Conservation (phyloP, 2,329 filamentous ascomycete genomes). For the Aureobasidium sp. region DNA sequence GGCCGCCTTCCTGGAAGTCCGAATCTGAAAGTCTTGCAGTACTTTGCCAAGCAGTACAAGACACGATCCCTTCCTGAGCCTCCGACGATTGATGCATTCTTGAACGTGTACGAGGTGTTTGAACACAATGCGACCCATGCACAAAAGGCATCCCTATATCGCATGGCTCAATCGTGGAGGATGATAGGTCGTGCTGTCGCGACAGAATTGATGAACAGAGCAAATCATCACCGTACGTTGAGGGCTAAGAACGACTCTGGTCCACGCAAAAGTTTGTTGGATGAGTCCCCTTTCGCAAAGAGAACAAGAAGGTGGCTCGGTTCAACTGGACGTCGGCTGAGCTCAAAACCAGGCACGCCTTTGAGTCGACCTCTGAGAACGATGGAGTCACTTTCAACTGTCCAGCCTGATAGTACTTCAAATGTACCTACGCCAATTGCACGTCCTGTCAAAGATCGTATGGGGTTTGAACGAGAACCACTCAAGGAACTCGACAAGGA, state of each 20-base stretch:
- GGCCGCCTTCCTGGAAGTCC: slow-evolving; percentile 40
- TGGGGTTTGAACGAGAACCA: not conserved
- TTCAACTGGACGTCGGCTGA: slow-evolving; percentile 8
- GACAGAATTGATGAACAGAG: slow-evolving; percentile 40
- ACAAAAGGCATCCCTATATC: slow-evolving; percentile 42
- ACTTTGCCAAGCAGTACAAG: slow-evolving; percentile 41
- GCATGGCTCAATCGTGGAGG: slow-evolving; percentile 53
- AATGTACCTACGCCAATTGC: slow-evolving; percentile 50
- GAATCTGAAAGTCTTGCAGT: slow-evolving; percentile 34
- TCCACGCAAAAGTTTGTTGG: slow-evolving; percentile 2
- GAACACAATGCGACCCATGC: slow-evolving; percentile 50
- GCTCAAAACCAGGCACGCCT: slow-evolving; percentile 20
- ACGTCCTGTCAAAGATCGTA: slow-evolving; percentile 36
- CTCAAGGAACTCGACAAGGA: slow-evolving; percentile 20
- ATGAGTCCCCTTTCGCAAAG: slow-evolving; percentile 15
- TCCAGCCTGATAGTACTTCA: slow-evolving; percentile 39
- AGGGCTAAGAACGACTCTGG: slow-evolving; percentile 4
- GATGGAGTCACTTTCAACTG: slow-evolving; percentile 6
- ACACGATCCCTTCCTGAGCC: slow-evolving; percentile 33
- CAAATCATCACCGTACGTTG: slow-evolving; percentile 6
- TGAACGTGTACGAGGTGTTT: slow-evolving; percentile 37
- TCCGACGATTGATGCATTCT: slow-evolving; percentile 32
- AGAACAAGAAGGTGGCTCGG: slow-evolving; percentile 13
- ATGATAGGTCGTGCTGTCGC: slow-evolving; percentile 47
- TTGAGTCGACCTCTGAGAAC: slow-evolving; percentile 17